phyloP scores from a whole-genome alignment of 2,329 filamentous ascomycete species.

The Blastomyces silverae region DNA sequence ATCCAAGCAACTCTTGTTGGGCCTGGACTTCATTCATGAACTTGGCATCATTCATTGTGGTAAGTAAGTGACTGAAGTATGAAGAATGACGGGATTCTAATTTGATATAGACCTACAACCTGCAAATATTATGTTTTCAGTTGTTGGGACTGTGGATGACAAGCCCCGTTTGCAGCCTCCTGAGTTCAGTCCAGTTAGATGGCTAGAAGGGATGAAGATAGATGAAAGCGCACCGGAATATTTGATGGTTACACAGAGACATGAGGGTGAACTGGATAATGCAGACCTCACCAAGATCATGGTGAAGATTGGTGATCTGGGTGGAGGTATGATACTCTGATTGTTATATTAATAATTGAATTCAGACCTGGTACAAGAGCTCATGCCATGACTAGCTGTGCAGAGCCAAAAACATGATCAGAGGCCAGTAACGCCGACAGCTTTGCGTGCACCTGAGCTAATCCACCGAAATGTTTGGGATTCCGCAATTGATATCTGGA shows the following conservation, averaged over 20 bases:
- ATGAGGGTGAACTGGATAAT: conserved; percentile 19
- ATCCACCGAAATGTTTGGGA: conserved; percentile 20
- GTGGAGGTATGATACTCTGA: conserved; percentile 21
- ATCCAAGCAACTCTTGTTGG: conserved; percentile 22
- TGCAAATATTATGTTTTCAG: conserved; percentile 24
- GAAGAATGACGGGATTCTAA: conserved; percentile 12
- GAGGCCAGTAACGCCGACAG: conserved; percentile 20
- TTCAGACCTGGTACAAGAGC: conserved; percentile 2
- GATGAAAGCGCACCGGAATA: conserved; percentile 23
- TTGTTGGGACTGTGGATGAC: conserved; percentile 1
- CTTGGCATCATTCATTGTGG: conserved; percentile 23
- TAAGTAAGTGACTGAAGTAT: conserved; percentile 12
- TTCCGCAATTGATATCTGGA: conserved; percentile 23
- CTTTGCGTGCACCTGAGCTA: conserved; percentile 23
- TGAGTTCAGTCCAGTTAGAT: conserved; percentile 22
- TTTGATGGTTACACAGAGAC: conserved; percentile 22
- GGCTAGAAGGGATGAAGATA: conserved; percentile 19
- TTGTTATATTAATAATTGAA: conserved; percentile 7
- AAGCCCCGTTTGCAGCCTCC: conserved; percentile 17
- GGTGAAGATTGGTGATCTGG: conserved; percentile 25
- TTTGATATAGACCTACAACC: conserved; percentile 23
- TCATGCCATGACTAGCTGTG: conserved; percentile 12
- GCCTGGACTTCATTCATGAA: conserved; percentile 22
- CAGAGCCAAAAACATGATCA: conserved; percentile 16
- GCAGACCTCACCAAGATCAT: conserved; percentile 18